phyloP scores from a whole-genome alignment of 1,139 yeast genomes.

The Lodderomyces orthopsilosis region DNA sequence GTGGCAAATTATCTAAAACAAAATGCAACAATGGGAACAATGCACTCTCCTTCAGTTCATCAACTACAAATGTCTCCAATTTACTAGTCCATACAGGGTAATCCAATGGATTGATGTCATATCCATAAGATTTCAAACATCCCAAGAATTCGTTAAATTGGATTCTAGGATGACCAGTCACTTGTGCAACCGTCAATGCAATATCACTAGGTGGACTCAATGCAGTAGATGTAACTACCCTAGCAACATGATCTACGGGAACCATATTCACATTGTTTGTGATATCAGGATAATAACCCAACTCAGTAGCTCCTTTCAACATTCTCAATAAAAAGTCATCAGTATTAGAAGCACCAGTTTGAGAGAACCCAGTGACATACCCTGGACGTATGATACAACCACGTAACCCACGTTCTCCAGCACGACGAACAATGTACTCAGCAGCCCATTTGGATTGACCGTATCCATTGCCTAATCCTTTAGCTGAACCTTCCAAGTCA shows the following conservation, averaged over 20 bases:
- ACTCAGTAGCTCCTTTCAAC: slow-evolving; percentile 90
- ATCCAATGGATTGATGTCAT: slow-evolving; percentile 56
- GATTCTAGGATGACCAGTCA: slow-evolving; percentile 95
- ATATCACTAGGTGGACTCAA: slow-evolving; percentile 62
- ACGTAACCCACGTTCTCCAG: slow-evolving; percentile 80
- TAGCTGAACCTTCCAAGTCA: slow-evolving; percentile 73
- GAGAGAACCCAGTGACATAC: slow-evolving; percentile 83
- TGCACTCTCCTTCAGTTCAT: slow-evolving; percentile 73
- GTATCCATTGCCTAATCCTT: slow-evolving; percentile 86
- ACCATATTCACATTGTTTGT: slow-evolving; percentile 90
- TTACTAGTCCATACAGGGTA: slow-evolving; percentile 77
- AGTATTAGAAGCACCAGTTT: slow-evolving; percentile 86
- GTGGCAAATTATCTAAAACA: slow-evolving; percentile 88
- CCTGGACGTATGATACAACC: slow-evolving; percentile 96
- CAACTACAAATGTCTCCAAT: slow-evolving; percentile 74
- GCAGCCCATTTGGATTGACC: slow-evolving; percentile 99
- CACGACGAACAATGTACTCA: slow-evolving; percentile 81
- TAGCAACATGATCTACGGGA: slow-evolving; percentile 97
- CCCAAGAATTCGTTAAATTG: slow-evolving; percentile 73
- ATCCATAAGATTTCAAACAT: slow-evolving; percentile 68
- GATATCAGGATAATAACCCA: slow-evolving; percentile 83
- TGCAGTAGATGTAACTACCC: slow-evolving; percentile 81
- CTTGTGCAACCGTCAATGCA: slow-evolving; percentile 77
- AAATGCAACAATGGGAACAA: slow-evolving; percentile 90
- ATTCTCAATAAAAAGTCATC: slow-evolving; percentile 94